Percentiles rank a stretch among this genome's conserved stretches.
Conservation (phyloP, 768 basidiomycete species). For the Fomitopsis pulvina region DNA sequence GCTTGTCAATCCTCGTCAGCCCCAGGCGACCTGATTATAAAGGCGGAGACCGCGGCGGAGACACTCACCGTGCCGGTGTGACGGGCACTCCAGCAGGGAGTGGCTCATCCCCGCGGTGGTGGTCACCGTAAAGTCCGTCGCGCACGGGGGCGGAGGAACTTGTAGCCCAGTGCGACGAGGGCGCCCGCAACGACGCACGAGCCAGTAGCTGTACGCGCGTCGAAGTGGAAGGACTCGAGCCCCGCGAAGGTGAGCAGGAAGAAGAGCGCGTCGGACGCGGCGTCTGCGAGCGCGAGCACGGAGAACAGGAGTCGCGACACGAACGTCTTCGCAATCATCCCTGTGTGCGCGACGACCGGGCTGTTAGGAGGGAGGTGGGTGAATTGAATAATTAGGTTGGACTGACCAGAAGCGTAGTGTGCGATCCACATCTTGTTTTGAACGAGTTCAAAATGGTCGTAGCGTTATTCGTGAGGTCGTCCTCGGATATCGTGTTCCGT, state of each 20-base stretch:
- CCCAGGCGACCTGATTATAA: no score
- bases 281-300: conserved; percentile 21
- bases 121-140: conserved; percentile 16
- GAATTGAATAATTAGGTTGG: background rate
- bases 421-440: conserved; percentile 18
- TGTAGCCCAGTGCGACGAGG: conserved; percentile 16
- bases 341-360: conserved; percentile 4
- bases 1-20: background rate
- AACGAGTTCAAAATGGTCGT: no score
- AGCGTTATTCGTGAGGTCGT: no score
- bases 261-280: conserved; percentile 22
- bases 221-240: conserved; percentile 22
- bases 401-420: conserved; percentile 14
- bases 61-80: conserved; percentile 20
- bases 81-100: conserved; percentile 25
- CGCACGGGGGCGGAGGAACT: conserved; percentile 9
- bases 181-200: conserved; percentile 18
- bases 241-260: conserved; percentile 23
- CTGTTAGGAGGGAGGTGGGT: background rate
- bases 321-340: conserved; percentile 22
- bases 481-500: no score
- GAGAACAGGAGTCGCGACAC: conserved; percentile 21
- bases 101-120: conserved; percentile 19
- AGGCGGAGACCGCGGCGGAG: background rate
- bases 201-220: conserved; percentile 24